Conservation (phyloP, 2,329 filamentous ascomycete genomes). For the Epichloe sylvatica region DNA sequence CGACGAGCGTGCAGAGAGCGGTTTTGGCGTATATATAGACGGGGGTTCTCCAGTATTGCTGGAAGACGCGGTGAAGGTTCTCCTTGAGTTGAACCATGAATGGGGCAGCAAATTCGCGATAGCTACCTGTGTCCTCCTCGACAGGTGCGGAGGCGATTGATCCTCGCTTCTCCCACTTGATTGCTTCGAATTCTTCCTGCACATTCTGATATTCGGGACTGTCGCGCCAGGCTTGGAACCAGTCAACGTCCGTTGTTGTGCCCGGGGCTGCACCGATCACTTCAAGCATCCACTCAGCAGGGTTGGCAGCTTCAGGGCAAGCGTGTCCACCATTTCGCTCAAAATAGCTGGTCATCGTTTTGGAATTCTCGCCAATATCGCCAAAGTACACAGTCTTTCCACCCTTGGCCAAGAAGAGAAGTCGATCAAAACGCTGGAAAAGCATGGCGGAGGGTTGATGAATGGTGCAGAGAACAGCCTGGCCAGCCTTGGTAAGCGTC, state of each 20-base stretch:
- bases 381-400: slow-evolving; percentile 73
- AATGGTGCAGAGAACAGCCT: slow-evolving; percentile 92
- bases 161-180: slow-evolving; percentile 35
- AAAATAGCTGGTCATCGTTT: slow-evolving; percentile 59
- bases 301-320: slow-evolving; percentile 58
- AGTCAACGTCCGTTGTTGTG: slow-evolving; percentile 48
- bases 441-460: slow-evolving; percentile 94
- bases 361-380: slow-evolving; percentile 58
- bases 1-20: slow-evolving; percentile 47
- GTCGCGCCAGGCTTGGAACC: slow-evolving; percentile 48
- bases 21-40: slow-evolving; percentile 79
- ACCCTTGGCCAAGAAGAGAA: slow-evolving; percentile 63
- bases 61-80: slow-evolving; percentile 63
- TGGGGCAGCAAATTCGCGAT: slow-evolving; percentile 68
- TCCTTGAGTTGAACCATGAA: slow-evolving; percentile 53
- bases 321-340: slow-evolving; percentile 52
- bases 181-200: slow-evolving; percentile 41
- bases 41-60: slow-evolving; percentile 85
- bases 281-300: slow-evolving; percentile 67
- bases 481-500: slow-evolving; percentile 76
- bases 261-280: slow-evolving; percentile 51
- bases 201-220: slow-evolving; percentile 43
- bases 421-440: slow-evolving; percentile 78
- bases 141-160: slow-evolving; percentile 4
- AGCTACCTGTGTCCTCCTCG: slow-evolving; percentile 23